These are phyloP conservation scores for Syzygium aqueum DNA, from an alignment of 345 rosid species.

Conservation along the genomic window DNA sequence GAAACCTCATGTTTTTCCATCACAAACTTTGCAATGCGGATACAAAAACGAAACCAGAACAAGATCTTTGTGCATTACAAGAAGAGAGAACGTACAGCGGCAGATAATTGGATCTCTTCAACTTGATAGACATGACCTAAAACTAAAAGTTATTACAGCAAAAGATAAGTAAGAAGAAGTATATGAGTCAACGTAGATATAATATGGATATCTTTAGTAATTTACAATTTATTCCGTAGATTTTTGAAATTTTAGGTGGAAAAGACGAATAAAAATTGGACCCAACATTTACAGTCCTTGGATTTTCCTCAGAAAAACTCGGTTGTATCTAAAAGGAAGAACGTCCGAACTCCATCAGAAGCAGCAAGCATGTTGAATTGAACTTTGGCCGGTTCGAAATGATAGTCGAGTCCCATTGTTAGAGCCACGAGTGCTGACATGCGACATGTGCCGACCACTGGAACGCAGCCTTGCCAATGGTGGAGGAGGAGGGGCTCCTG, in stretches of 20 bases:
- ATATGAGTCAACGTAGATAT: background rate
- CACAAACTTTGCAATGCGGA: background rate
- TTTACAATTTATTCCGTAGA: background rate
- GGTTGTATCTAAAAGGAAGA: background rate
- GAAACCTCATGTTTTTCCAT: background rate
- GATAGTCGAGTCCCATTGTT: background rate
- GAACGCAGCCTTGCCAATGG: background rate
- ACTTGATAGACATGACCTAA: background rate
- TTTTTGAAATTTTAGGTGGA: background rate
- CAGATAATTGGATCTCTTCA: too few relatives aligned
- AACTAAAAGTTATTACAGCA: background rate
- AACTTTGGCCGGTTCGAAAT: background rate
- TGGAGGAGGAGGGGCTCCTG: background rate
- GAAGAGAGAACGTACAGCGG: background rate
- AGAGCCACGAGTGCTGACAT: background rate
- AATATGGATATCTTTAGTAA: background rate
- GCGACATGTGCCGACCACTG: background rate
- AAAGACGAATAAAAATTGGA: background rate
- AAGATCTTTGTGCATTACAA: background rate
- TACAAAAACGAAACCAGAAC: background rate
- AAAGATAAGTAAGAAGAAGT: background rate
- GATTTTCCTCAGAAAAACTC: background rate
- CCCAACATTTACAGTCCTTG: background rate
- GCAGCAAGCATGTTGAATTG: background rate
- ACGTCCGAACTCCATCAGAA: background rate